Conservation (phyloP, 148 eudicot species). For the Persicaria tinctoria region DNA sequence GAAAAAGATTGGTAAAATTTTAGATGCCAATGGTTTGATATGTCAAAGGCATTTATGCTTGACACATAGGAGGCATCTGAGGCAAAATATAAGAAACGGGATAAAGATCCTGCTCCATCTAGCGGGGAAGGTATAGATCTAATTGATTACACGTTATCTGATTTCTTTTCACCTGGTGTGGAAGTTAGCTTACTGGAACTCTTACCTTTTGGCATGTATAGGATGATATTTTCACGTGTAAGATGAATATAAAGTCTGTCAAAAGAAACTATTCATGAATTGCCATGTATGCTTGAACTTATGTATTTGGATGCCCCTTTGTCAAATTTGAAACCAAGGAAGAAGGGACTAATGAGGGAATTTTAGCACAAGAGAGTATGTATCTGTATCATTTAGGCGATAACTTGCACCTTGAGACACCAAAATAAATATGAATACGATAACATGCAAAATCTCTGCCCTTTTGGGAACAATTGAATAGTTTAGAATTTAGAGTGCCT, state of each 20-base stretch:
- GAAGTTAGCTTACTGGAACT: no score
- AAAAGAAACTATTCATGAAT: neutral
- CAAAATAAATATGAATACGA: neutral
- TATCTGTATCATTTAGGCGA: neutral
- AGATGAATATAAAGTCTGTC: neutral
- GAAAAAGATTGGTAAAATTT: slow-evolving; percentile 84
- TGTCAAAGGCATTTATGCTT: slow-evolving; percentile 88
- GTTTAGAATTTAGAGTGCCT: neutral
- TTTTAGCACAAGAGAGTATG: neutral
- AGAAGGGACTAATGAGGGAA: neutral
- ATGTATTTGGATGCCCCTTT: neutral
- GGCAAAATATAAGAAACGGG: slow-evolving; percentile 89
- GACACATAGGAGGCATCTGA: slow-evolving; percentile 95
- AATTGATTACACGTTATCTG: neutral
- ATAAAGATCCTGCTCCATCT: slow-evolving; percentile 84
- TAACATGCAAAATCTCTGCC: neutral
- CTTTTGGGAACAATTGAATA: neutral
- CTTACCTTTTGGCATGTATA: neutral
- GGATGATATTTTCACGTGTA: neutral
- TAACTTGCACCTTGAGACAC: neutral
- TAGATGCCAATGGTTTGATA: slow-evolving; percentile 86
- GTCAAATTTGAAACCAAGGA: neutral
- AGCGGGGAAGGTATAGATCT: slow-evolving; percentile 89
- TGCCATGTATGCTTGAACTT: neutral
- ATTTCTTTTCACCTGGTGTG: neutral